Base-by-base conservation (phyloP, 257 asterid genomes). In the Solanum pinnatisectum region DNA sequence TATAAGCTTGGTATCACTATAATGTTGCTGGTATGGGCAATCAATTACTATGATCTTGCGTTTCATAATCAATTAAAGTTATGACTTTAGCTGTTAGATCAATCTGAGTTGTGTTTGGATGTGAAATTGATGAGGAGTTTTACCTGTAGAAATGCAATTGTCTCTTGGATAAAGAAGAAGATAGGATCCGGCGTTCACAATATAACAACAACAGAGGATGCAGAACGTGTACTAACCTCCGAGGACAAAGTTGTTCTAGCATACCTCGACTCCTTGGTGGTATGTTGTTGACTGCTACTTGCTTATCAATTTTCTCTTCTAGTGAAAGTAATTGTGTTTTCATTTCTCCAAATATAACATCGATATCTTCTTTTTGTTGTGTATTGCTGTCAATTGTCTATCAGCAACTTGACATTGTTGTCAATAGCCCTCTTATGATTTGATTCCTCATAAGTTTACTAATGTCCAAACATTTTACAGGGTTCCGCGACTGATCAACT, bases 161-260 rank as follows among this genome's bases (percentile, higher is more conserved):
- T 95, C 56, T 88, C 95, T 88, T 96, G 99, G 99, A 89, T 96
- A 92, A 95, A 88, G 94, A 96, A 95, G 93, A 96, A 94, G 94
- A 92, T 86, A 20, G 98, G 98, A 65, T 98, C 96, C 11, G 94
- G 93, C 59, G 85, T 95, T 71, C 86, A 84, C 42, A 95, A 95
- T 87, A 87, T 96, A 87, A 94, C 96, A 12, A 91, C 95, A 4
- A 86, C 90, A 8, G 97, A 96, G 84, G 97, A 94, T 83, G 99
- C 99, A 35, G 97, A 95, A 83, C 94, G 90, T 37, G 49, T 95
- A 86, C 90, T 96, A 91, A 93, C 93, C 5, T 89, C 93, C 10
- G 95, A 92, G 89, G 93, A 93, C 83, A 95, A 91, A 87, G 18
- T 93, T 87, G 95, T 94, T 88, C 59, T 96, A 91, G 98, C 94